phyloP scores from a whole-genome alignment of 108 stramenopile species.

The Heterococcus sp. region DNA sequence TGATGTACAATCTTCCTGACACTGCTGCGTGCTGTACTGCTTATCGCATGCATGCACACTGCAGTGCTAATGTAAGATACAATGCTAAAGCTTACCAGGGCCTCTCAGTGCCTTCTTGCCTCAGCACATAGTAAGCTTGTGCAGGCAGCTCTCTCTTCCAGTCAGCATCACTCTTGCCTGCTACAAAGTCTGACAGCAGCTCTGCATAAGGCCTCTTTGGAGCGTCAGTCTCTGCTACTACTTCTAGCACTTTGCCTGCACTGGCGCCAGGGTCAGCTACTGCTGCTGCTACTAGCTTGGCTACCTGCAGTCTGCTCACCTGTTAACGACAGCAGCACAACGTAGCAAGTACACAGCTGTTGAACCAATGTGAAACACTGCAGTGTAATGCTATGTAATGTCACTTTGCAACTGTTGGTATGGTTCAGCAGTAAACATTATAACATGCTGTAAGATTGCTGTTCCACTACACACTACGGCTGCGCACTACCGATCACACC shows the following conservation, averaged over 20 bases:
- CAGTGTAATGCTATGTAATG: too few relatives aligned
- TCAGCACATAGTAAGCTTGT: slow-evolving; percentile 18
- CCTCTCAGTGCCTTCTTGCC: slow-evolving; percentile 26
- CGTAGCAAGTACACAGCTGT: too few relatives aligned
- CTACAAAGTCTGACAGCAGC: neutral
- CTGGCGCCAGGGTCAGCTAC: slow-evolving; percentile 1
- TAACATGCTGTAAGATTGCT: too few relatives aligned
- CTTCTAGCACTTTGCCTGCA: slow-evolving; percentile 1
- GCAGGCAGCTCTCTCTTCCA: slow-evolving; percentile 25
- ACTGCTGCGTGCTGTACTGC: too few relatives aligned
- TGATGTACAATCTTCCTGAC: too few relatives aligned
- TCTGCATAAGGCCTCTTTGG: slow-evolving; percentile 20
- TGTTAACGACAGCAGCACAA: neutral
- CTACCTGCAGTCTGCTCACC: slow-evolving; percentile 33
- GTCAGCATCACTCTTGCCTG: slow-evolving; percentile 1
- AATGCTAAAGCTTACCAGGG: too few relatives aligned
- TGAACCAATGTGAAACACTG: neutral
- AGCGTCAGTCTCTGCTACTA: slow-evolving; percentile 19
- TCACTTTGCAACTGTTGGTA: too few relatives aligned
- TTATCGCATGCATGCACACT: too few relatives aligned
- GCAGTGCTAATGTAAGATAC: too few relatives aligned
- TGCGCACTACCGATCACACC: too few relatives aligned
- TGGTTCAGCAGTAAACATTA: too few relatives aligned
- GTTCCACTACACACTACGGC: too few relatives aligned
- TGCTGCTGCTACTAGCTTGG: slow-evolving; percentile 19